A percentile compares a stretch with the other conserved stretches of the same genome.
These are phyloP conservation scores for Xerocomellus amylosporus DNA, from an alignment of 768 basidiomycete species.

Conservation along the genomic window DNA sequence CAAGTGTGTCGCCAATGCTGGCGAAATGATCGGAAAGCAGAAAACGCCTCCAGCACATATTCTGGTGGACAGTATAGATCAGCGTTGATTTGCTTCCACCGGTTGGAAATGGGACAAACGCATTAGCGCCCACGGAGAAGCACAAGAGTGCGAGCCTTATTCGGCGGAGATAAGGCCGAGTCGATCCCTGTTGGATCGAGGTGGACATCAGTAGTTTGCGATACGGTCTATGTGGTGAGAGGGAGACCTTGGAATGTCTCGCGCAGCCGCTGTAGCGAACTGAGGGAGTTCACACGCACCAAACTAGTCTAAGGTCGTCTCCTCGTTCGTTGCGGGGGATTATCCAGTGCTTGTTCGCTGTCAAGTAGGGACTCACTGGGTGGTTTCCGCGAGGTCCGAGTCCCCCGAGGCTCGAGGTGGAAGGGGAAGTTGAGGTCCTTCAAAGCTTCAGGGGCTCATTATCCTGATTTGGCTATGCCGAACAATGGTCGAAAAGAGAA, in stretches of 20 bases:
- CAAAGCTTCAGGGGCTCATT: conserved; percentile 28
- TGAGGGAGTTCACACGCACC: conserved; percentile 2
- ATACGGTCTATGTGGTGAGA: not conserved
- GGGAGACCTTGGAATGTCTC: no score
- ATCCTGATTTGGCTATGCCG: not conserved
- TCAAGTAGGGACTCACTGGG: not conserved
- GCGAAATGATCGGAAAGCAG: conserved; percentile 73
- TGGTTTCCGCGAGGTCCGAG: not conserved
- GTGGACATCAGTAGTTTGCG: conserved; percentile 12
- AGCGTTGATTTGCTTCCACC: not conserved
- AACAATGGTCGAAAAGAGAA: conserved; percentile 5
- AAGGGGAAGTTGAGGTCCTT: not conserved
- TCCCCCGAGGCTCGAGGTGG: not conserved
- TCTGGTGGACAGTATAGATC: conserved; percentile 33
- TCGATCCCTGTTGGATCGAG: not conserved
- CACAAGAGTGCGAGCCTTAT: conserved; percentile 38
- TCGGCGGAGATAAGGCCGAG: conserved; percentile 17
- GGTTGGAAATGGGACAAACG: conserved; percentile 42
- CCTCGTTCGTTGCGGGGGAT: not conserved
- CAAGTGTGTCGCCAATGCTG: conserved; percentile 53
- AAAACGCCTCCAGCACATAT: conserved; percentile 77
- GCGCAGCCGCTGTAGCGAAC: no score
- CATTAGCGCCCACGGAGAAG: conserved; percentile 59
- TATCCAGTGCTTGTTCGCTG: not conserved
- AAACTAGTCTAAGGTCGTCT: not conserved